Evolutionary conservation across 2,329 filamentous ascomycete genomes (phyloP).

Genomic region (Neonectria hederae): DNA sequence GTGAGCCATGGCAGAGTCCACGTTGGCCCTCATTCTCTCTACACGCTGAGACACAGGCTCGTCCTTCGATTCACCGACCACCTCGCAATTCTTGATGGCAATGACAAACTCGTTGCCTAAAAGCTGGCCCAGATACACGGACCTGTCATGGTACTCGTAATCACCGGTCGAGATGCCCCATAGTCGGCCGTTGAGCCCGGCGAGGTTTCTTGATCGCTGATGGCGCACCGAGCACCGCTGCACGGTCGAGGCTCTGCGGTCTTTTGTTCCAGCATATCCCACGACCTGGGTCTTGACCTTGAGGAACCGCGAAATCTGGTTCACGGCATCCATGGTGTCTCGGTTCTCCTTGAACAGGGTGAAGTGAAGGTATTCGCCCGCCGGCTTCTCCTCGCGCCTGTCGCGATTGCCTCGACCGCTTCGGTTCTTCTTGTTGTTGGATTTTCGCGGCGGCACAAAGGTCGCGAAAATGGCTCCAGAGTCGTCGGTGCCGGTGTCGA

Average conservation of each 20-base stretch:
- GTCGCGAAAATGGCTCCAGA: conserved; percentile 71
- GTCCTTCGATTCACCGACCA: conserved; percentile 54
- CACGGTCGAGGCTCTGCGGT: conserved; percentile 84
- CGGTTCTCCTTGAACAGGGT: conserved; percentile 97
- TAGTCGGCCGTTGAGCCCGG: conserved; percentile 69
- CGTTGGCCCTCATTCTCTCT: conserved; percentile 48
- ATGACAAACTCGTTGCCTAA: conserved; percentile 93
- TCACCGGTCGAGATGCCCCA: conserved; percentile 77
- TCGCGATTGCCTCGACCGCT: conserved; percentile 37
- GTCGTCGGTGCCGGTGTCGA: conserved; percentile 76
- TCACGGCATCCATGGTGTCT: conserved; percentile 92
- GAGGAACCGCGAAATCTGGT: conserved; percentile 77
- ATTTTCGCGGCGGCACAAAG: conserved; percentile 62
- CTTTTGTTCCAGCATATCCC: conserved; percentile 84
- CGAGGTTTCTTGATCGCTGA: conserved; percentile 66
- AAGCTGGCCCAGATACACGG: conserved; percentile 84
- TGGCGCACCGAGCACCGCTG: conserved; percentile 77
- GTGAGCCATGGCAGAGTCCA: conserved; percentile 69
- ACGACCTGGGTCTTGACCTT: conserved; percentile 81
- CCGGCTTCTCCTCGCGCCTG: conserved; percentile 46
- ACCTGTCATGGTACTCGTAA: conserved; percentile 77
- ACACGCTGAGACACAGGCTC: conserved; percentile 43
- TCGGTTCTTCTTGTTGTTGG: conserved; percentile 42
- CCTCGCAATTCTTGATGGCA: conserved; percentile 84
- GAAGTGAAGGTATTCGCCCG: conserved; percentile 86